Conservation (phyloP, 257 asterid species). For the Penstemon davidsonii region DNA sequence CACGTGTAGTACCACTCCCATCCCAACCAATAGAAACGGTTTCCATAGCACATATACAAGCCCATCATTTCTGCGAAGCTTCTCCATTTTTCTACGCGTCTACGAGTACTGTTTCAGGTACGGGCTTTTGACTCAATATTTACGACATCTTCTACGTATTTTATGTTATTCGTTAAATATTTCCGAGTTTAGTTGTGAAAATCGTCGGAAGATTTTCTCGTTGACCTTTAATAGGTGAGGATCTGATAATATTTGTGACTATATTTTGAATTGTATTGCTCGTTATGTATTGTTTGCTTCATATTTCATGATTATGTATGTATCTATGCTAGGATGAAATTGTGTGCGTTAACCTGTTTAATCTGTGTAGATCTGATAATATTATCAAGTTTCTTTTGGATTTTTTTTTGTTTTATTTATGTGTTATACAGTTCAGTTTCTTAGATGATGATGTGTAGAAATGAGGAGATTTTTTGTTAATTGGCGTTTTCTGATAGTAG, state of each 20-base stretch:
- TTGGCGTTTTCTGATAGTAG: no score
- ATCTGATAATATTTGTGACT: conserved; percentile 7
- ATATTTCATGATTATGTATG: conserved; percentile 9
- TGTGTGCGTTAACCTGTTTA: conserved; percentile 26
- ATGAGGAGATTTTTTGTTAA: background rate
- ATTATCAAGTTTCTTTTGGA: background rate
- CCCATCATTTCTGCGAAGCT: conserved; percentile 24
- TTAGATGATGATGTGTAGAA: background rate
- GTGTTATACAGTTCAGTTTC: no score
- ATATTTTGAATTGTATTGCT: background rate
- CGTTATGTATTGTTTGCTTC: background rate
- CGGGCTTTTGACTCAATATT: background rate
- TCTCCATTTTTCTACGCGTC: conserved; percentile 42
- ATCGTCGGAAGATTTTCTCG: conserved; percentile 27
- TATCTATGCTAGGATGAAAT: background rate
- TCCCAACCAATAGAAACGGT: background rate
- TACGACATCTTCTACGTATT: conserved; percentile 2
- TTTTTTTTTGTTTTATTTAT: conserved; percentile 8
- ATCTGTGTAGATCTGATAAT: conserved; percentile 30
- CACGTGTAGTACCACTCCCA: conserved; percentile 30
- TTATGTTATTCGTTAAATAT: background rate
- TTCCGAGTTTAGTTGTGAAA: conserved; percentile 7
- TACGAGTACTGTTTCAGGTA: conserved; percentile 36
- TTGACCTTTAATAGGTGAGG: conserved; percentile 35
- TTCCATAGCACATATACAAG: no score